Base-by-base conservation (phyloP, 345 rosid genomes). In the Xanthoceras sorbifolium region DNA sequence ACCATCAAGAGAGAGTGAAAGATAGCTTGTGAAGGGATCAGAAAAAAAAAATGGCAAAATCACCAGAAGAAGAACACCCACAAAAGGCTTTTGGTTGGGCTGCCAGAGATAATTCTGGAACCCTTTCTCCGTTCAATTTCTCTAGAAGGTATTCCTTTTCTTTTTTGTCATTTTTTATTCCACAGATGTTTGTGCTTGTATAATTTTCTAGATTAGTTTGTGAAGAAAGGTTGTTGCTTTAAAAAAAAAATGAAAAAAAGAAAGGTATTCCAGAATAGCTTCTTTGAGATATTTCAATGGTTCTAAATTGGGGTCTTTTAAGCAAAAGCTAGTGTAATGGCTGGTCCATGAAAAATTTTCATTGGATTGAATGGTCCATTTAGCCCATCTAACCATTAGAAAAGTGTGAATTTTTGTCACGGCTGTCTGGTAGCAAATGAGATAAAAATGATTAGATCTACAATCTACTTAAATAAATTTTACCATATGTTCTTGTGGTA, bases 41-140 rank as follows among this genome's bases (percentile, higher is more conserved):
- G 17, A 62, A 63, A 50, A 46, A 14, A 42, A 63, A 20, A 80
- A 90, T 88, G 93, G 89, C 90, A 4, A 89, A 85, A 85, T 82
- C 93, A 34, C 81, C 90, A 52, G 95, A 81, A 67, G 81, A 83
- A 69, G 92, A 92, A 74, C 91, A 87, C 76, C 93, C 91, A 7
- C 87, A 84, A 8, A 90, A 92, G 82, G 89, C 82, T 48, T 75
- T 89, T 79, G 98, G 98, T 42, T 92, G 94, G 93, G 98, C 94
- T 61, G 97, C 98, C 31, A 85, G 68, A 22, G 98, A 92, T 46
- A 77, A 36, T 26, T 89, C 97, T 55, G 98, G 97, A 38, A 31
- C 75, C 55, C 90, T 92, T 52, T 88, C 94, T 7, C 98, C 97
- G 71, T 91, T 94, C 60, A 68, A 78, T 72, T 92, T 94, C 89